These are phyloP conservation scores for Collybiopsis luxurians DNA, from an alignment of 768 basidiomycete species.

Conservation along the genomic window DNA sequence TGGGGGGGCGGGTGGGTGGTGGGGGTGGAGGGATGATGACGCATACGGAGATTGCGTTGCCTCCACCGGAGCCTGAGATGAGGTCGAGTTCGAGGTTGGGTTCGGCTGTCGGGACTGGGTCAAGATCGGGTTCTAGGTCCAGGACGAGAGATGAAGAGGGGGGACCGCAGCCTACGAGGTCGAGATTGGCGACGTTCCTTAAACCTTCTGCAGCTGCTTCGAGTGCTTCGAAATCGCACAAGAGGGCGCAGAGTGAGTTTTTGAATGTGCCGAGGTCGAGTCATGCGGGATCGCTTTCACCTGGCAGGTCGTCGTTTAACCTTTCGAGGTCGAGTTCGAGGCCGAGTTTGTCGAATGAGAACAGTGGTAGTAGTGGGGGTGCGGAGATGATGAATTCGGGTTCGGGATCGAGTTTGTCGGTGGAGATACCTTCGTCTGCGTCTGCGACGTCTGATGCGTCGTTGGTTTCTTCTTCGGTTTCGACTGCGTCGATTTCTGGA, in stretches of 20 bases:
- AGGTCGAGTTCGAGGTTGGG: constrained; percentile 12
- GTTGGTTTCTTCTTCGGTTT: not conserved
- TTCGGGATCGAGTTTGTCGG: not conserved
- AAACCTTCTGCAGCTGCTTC: constrained; percentile 25
- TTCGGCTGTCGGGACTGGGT: constrained; percentile 28
- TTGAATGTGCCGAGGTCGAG: constrained; percentile 15
- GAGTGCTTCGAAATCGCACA: constrained; percentile 23
- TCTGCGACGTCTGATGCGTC: too few relatives aligned
- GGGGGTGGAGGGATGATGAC: not conserved
- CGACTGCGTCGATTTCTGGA: not conserved
- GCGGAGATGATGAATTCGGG: not conserved
- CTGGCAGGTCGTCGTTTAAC: constrained; percentile 28
- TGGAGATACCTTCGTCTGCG: constrained; percentile 1
- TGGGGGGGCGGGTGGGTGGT: too few relatives aligned
- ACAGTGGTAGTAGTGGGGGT: not conserved
- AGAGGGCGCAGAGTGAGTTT: constrained; percentile 38
- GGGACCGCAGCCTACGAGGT: not conserved
- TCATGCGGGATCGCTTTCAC: constrained; percentile 9
- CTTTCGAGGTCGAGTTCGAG: constrained; percentile 14
- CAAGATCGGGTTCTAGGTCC: constrained; percentile 33
- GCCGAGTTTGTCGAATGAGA: not conserved
- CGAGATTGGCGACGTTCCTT: constrained; percentile 28
- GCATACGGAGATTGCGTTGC: constrained; percentile 3
- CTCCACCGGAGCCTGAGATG: not conserved
- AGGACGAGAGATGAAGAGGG: not conserved